These are phyloP conservation scores for Ulota crispa DNA, from an alignment of 225 moss, liverwort and hornwort genomes.

Conservation along the genomic window DNA sequence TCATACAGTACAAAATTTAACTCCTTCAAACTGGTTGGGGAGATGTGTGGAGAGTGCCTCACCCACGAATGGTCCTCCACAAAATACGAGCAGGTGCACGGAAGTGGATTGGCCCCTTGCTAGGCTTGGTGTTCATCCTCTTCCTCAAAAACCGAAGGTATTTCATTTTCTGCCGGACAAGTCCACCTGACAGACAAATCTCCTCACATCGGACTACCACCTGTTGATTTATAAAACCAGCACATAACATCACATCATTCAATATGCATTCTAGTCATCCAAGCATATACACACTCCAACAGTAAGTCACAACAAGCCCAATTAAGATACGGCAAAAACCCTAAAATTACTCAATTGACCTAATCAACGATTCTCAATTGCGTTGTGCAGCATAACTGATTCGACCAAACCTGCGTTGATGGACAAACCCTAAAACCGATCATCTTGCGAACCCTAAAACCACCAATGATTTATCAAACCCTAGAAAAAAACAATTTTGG, in stretches of 20 bases:
- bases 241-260: neutral
- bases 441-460: neutral
- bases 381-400: neutral
- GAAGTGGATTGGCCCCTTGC: constrained; percentile 90
- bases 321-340: neutral
- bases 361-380: neutral
- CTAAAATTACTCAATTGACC: neutral
- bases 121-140: constrained; percentile 94
- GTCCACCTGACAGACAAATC: constrained; percentile 82
- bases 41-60: neutral
- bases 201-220: constrained; percentile 82
- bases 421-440: neutral
- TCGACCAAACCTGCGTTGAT: neutral
- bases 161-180: constrained; percentile 89
- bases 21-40: neutral
- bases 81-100: constrained; percentile 76
- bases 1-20: neutral
- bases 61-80: constrained; percentile 89
- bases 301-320: neutral
- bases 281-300: neutral
- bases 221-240: constrained; percentile 17
- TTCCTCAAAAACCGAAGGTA: constrained; percentile 77
- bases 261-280: neutral
- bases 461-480: neutral
- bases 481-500: neutral